Base-by-base conservation (phyloP, 208 protist species). In the Trichomonas gallinae region DNA sequence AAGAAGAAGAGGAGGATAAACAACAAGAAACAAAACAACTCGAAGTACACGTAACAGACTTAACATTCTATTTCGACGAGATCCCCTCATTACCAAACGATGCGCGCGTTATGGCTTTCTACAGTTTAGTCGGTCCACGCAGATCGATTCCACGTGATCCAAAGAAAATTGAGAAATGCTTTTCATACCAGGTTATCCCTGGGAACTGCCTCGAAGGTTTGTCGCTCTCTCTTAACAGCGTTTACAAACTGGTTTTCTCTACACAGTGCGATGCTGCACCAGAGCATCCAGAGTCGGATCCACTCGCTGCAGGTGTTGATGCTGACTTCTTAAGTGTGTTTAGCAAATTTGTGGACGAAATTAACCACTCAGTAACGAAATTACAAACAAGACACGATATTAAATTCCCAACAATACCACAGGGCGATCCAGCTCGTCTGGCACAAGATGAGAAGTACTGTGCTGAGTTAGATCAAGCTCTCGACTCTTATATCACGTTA, bases 131-230 rank as follows among this genome's bases (percentile, higher is more conserved):
- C 2, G 87, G 87, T 26, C n/a, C 87, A 51, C 23, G 36, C 10
- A 93, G 45, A 93, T 17, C 87, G 3, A 93, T 93, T 51, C 87
- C 87, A 9, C 87, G 87, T 51, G 87, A 93, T 93, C 23, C 40
- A n/a, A 93, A 51, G 13, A 93, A 93, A 51, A 93, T 93, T 26
- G 87, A 44, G 3, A n/a, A 38, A 0, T 93, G 87, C 21, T 93
- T 93, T 31, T 93, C 87, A 58, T 93, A 48, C 44, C 87, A 93
- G 45, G 87, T 93, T n/a, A 93, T 93, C n/a, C 87, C 87, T 34
- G 87, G 87, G 4, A 93, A 93, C 44, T 93, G 87, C 44, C 87
- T 93, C 31, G 87, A 93, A 93, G 87, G 87, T 21, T 26, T 93
- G 4, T 34, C 87, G 11, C 40, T 48, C 51, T 42, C 40, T 40